Percentiles rank a stretch among this genome's conserved stretches.
phyloP scores from a whole-genome alignment of 2,329 filamentous ascomycete species.

The Cercospora nicotianae region DNA sequence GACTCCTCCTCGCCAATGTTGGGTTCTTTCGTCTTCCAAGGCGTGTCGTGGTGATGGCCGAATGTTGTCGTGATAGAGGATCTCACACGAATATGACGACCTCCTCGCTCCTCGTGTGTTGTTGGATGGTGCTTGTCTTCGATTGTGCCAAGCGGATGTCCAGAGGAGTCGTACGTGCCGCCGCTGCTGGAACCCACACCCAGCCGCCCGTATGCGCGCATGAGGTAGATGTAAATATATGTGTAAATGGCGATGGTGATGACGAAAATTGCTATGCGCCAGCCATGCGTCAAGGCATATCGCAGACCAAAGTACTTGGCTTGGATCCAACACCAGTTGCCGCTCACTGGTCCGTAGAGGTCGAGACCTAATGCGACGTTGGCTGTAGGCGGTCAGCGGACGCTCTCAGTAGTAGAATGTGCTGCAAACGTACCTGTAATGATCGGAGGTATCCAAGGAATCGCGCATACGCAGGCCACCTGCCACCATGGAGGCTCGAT shows the following conservation, averaged over 20 bases:
- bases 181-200: background rate
- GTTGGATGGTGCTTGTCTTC: constrained; percentile 1
- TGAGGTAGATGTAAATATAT: constrained; percentile 45
- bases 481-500: constrained; percentile 35
- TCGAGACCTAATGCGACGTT: constrained; percentile 36
- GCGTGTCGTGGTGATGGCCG: constrained; percentile 9
- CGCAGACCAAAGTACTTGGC: constrained; percentile 42
- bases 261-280: constrained; percentile 49
- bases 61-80: constrained; percentile 17
- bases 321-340: constrained; percentile 54
- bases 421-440: constrained; percentile 37
- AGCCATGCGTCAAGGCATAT: constrained; percentile 49
- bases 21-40: background rate
- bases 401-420: background rate
- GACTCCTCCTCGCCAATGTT: constrained; percentile 6
- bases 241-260: constrained; percentile 45
- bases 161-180: constrained; percentile 4
- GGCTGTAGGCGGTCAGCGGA: constrained; percentile 9
- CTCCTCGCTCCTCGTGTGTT: background rate
- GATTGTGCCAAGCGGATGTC: background rate
- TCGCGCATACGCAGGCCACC: constrained; percentile 39
- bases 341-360: constrained; percentile 44
- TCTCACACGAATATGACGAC: constrained; percentile 8
- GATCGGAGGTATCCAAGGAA: constrained; percentile 46
- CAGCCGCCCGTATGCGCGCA: constrained; percentile 23